phyloP scores from a whole-genome alignment of 257 asterid genomes.

The Jacaranda copaia region DNA sequence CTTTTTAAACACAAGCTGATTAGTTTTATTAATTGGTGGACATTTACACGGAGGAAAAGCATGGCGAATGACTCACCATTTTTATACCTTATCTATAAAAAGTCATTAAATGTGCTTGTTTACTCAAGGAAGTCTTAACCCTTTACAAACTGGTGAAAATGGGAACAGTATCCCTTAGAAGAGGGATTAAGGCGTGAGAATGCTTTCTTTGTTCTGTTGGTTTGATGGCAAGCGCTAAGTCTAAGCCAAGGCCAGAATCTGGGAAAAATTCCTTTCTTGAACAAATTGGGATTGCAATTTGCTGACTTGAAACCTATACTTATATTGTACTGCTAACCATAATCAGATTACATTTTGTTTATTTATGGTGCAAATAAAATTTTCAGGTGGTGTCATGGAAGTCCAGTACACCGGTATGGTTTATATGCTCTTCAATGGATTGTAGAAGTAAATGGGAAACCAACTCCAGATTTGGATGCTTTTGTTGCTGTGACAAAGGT shows the following conservation, averaged over 20 bases:
- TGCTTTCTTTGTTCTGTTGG: not conserved
- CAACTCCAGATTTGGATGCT: slow-evolving; percentile 89
- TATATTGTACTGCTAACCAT: not conserved
- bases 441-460: slow-evolving; percentile 93
- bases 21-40: not conserved
- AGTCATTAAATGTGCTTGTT: too few species aligned
- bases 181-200: not conserved
- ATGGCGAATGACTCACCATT: too few species aligned
- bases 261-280: not conserved
- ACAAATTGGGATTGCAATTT: slow-evolving; percentile 8
- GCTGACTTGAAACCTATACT: not conserved
- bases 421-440: slow-evolving; percentile 97
- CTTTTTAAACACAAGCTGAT: slow-evolving; percentile 21
- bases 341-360: slow-evolving; percentile 20
- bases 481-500: slow-evolving; percentile 91
- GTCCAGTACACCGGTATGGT: slow-evolving; percentile 95
- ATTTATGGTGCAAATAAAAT: slow-evolving; percentile 24
- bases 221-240: not conserved
- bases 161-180: too few species aligned
- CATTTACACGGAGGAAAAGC: too few species aligned
- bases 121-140: too few species aligned
- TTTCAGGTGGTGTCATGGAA: slow-evolving; percentile 98
- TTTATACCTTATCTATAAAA: too few species aligned
- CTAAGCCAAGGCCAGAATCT: not conserved
- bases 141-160: too few species aligned